Evolutionary conservation across 2,329 filamentous ascomycete genomes (phyloP).

Genomic region (Verticillium albo-atrum): DNA sequence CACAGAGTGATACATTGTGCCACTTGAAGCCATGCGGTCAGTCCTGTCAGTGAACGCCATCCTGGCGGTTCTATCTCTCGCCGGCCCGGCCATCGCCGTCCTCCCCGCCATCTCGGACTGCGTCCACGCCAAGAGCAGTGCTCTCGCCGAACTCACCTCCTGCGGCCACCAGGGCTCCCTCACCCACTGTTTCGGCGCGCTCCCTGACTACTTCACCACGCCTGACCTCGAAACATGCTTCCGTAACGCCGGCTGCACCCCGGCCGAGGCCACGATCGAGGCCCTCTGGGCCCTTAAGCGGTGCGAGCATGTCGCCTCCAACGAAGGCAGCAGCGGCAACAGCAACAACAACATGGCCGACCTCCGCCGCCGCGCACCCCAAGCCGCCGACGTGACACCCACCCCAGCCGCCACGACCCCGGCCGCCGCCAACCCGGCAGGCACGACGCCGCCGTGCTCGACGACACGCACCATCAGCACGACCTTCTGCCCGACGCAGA

Average conservation of each 20-base stretch:
- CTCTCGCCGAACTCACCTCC: constrained; percentile 33
- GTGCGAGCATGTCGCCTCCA: constrained; percentile 22
- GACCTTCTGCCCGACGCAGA: constrained; percentile 33
- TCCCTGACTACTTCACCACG: constrained; percentile 21
- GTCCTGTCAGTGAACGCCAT: constrained; percentile 1
- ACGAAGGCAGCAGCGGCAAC: neutral
- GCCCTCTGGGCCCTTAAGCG: constrained; percentile 21
- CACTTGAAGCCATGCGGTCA: neutral
- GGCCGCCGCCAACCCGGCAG: neutral
- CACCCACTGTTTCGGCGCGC: constrained; percentile 34
- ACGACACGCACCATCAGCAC: constrained; percentile 25
- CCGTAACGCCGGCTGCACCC: constrained; percentile 27
- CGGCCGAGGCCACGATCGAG: constrained; percentile 22
- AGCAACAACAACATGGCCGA: constrained; percentile 5
- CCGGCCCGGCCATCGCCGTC: constrained; percentile 23
- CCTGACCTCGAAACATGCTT: constrained; percentile 33
- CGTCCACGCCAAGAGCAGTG: constrained; percentile 29
- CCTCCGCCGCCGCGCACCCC: constrained; percentile 12
- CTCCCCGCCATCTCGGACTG: constrained; percentile 28
- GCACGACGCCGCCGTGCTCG: constrained; percentile 15
- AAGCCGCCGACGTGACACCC: constrained; percentile 6
- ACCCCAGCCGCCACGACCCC: neutral
- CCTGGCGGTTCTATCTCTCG: constrained; percentile 12
- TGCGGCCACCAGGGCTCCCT: constrained; percentile 40
- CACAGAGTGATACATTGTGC: neutral